Percentiles rank a stretch among this genome's conserved stretches.
Conservation (phyloP, 1,139 yeast species). For the Suhomyces choctaworum region DNA sequence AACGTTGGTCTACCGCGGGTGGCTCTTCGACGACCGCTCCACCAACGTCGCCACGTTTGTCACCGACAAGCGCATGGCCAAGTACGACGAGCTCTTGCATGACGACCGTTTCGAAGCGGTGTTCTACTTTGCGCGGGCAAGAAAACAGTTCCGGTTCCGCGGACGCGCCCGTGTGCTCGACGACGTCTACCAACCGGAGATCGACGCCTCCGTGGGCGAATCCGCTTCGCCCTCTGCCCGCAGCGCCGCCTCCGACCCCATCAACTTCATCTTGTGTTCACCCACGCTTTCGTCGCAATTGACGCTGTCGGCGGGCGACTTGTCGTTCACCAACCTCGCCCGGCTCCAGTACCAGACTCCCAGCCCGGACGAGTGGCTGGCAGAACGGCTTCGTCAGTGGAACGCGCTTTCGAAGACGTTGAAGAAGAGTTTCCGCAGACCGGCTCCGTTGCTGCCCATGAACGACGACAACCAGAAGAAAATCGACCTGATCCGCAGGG, state of each 20-base stretch:
- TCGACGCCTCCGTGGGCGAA: constrained; percentile 26
- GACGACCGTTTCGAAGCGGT: constrained; percentile 72
- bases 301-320: constrained; percentile 17
- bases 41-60: constrained; percentile 70
- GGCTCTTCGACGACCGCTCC: constrained; percentile 66
- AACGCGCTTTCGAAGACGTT: constrained; percentile 52
- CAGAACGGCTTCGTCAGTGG: constrained; percentile 69
- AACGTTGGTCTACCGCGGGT: constrained; percentile 74
- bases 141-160: constrained; percentile 70
- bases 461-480: constrained; percentile 56
- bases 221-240: background rate
- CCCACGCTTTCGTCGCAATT: constrained; percentile 22
- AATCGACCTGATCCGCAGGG: constrained; percentile 72
- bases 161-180: constrained; percentile 60
- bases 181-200: constrained; percentile 31
- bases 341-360: constrained; percentile 46
- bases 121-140: constrained; percentile 61
- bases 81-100: constrained; percentile 51
- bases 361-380: constrained; percentile 60
- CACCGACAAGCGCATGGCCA: constrained; percentile 71
- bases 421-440: constrained; percentile 69
- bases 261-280: constrained; percentile 27
- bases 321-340: constrained; percentile 32
- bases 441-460: constrained; percentile 63
- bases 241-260: constrained; percentile 14